Evolutionary conservation across 1,284 basidiomycete genomes (phyloP).

Genomic region (Mycosarcoma maydis): DNA sequence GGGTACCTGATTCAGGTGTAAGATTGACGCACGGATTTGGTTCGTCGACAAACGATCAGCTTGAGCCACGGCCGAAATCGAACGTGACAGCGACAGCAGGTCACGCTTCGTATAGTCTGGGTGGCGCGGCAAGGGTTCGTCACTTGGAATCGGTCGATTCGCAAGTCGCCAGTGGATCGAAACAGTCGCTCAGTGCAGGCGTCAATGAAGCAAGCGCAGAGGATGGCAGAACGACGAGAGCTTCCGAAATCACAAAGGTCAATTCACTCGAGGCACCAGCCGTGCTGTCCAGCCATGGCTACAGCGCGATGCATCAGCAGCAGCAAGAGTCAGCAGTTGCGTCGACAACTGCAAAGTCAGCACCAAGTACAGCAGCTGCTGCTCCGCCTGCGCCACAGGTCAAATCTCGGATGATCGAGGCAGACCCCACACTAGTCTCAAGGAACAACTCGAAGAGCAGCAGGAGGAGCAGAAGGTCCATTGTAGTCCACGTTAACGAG

Average conservation of each 20-base stretch:
- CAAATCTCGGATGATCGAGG: conserved; percentile 32
- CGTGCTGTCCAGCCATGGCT: too few relatives aligned
- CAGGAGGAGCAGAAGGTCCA: conserved; percentile 15
- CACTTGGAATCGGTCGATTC: not conserved
- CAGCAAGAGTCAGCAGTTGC: not conserved
- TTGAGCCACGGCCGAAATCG: conserved; percentile 1
- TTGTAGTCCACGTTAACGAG: conserved; percentile 37
- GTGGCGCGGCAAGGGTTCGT: conserved; percentile 6
- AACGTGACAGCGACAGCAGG: not conserved
- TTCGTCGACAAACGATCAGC: not conserved
- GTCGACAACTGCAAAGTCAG: not conserved
- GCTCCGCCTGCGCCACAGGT: not conserved
- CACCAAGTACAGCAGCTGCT: not conserved
- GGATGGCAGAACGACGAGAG: conserved; percentile 24
- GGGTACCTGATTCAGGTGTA: conserved; percentile 20
- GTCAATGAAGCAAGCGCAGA: not conserved
- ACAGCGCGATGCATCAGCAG: conserved; percentile 10
- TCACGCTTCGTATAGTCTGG: not conserved
- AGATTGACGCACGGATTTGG: conserved; percentile 14
- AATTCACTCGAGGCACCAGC: conserved; percentile 10
- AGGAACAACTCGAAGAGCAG: conserved; percentile 40
- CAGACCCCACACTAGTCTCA: conserved; percentile 11
- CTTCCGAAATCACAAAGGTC: conserved; percentile 29
- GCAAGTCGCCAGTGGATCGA: not conserved
- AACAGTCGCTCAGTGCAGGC: conserved; percentile 3